phyloP scores from a whole-genome alignment of 1,284 basidiomycete genomes.

The Malassezia vespertilionis region DNA sequence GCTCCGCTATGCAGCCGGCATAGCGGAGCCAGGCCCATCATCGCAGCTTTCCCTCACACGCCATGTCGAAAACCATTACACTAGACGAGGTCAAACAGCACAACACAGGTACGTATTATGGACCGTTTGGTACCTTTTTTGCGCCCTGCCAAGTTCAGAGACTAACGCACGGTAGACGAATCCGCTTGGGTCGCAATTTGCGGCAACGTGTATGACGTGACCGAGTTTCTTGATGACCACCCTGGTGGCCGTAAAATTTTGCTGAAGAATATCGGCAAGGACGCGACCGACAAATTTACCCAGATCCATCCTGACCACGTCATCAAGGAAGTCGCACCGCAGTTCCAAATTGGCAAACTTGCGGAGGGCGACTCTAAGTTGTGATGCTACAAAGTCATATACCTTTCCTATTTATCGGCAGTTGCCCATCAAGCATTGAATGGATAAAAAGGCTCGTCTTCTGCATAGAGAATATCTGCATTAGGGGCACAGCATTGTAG shows the following conservation, averaged over 20 bases:
- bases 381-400: too few relatives aligned
- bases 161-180: slow-evolving; percentile 22
- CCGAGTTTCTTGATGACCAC: slow-evolving; percentile 46
- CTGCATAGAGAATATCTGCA: too few relatives aligned
- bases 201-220: slow-evolving; percentile 45
- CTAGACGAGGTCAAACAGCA: slow-evolving; percentile 17
- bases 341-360: slow-evolving; percentile 39
- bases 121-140: background rate
- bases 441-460: too few relatives aligned
- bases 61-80: slow-evolving; percentile 13
- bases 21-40: too few relatives aligned
- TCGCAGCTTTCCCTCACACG: background rate
- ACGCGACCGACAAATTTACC: slow-evolving; percentile 42
- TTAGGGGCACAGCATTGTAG: too few relatives aligned
- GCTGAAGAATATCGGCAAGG: slow-evolving; percentile 44
- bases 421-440: too few relatives aligned
- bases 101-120: slow-evolving; percentile 9
- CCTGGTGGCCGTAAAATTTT: slow-evolving; percentile 47
- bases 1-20: too few relatives aligned
- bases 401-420: too few relatives aligned
- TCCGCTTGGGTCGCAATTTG: slow-evolving; percentile 44
- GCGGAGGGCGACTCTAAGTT: slow-evolving; percentile 34
- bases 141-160: background rate
- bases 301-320: slow-evolving; percentile 44
- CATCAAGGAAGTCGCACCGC: slow-evolving; percentile 29